Percentiles rank a stretch among this genome's conserved stretches.
phyloP scores from a whole-genome alignment of 1,139 yeast species.

The Yamadazyma dendronema region DNA sequence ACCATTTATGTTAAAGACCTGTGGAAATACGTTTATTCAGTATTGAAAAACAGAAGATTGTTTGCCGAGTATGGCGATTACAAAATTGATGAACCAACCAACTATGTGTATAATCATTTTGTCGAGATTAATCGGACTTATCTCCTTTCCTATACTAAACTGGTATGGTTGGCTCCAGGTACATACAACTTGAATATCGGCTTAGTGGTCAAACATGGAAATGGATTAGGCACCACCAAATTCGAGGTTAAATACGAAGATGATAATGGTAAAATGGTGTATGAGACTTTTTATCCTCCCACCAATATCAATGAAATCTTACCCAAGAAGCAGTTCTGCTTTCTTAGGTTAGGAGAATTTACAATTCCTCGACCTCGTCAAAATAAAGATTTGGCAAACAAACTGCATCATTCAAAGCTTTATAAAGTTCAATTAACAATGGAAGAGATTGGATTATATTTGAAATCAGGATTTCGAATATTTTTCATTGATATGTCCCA shows the following conservation, averaged over 20 bases:
- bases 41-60: constrained; percentile 49
- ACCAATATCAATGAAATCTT: constrained; percentile 56
- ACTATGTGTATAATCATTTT: constrained; percentile 43
- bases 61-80: constrained; percentile 55
- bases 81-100: constrained; percentile 49
- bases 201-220: constrained; percentile 49
- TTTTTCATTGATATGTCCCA: constrained; percentile 56
- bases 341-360: constrained; percentile 54
- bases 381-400: constrained; percentile 2
- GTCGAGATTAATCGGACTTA: constrained; percentile 51
- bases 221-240: constrained; percentile 60
- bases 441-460: constrained; percentile 59
- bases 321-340: constrained; percentile 51
- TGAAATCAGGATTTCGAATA: constrained; percentile 57
- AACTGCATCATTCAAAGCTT: constrained; percentile 24
- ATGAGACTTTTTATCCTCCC: constrained; percentile 53
- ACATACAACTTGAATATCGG: constrained; percentile 52
- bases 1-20: constrained; percentile 45
- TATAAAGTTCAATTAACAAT: constrained; percentile 45
- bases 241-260: constrained; percentile 42
- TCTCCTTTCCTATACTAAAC: constrained; percentile 46
- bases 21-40: constrained; percentile 53
- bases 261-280: constrained; percentile 19
- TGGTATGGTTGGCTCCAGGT: constrained; percentile 51
- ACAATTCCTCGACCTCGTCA: constrained; percentile 18